phyloP scores from a whole-genome alignment of 345 rosid genomes.

The Tarenaya hassleriana region DNA sequence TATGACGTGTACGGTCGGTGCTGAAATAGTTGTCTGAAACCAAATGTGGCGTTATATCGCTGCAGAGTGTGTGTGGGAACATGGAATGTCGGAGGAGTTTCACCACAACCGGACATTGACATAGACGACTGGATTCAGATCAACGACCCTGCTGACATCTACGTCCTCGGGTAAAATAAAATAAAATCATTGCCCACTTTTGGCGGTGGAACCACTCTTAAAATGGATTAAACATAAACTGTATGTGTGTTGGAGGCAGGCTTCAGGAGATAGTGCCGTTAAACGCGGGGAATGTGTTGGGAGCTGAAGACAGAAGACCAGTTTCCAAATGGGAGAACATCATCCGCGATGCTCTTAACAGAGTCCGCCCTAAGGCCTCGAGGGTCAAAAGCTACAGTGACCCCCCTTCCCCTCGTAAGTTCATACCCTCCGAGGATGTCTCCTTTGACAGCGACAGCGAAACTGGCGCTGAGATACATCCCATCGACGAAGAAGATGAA shows the following conservation, averaged over 20 bases:
- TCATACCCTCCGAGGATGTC: slow-evolving; percentile 57
- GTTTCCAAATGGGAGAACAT: slow-evolving; percentile 81
- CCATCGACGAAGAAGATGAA: slow-evolving; percentile 61
- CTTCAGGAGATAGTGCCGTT: slow-evolving; percentile 94
- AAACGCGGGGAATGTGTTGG: slow-evolving; percentile 89
- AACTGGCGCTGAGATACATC: slow-evolving; percentile 71
- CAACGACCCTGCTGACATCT: slow-evolving; percentile 64
- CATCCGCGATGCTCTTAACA: slow-evolving; percentile 62
- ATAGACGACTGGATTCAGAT: slow-evolving; percentile 63
- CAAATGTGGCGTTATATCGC: no score
- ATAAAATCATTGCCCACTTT: no score
- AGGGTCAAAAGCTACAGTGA: slow-evolving; percentile 77
- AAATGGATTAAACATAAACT: no score
- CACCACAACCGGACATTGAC: slow-evolving; percentile 58
- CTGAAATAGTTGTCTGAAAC: no score
- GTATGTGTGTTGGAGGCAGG: no score
- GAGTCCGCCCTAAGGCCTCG: slow-evolving; percentile 40
- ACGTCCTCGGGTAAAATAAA: slow-evolving; percentile 45
- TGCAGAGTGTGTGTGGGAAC: slow-evolving; percentile 51
- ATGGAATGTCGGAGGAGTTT: slow-evolving; percentile 72
- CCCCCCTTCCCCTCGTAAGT: slow-evolving; percentile 88
- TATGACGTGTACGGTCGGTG: neutral
- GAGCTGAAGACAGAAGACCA: slow-evolving; percentile 84
- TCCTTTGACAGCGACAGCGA: slow-evolving; percentile 72
- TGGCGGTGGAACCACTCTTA: no score